Evolutionary conservation across 192 early-diverging fungal genomes (phyloP), one percentile per base, ranked within the genome.

Genomic region (Rhizophlyctis rosea): DNA sequence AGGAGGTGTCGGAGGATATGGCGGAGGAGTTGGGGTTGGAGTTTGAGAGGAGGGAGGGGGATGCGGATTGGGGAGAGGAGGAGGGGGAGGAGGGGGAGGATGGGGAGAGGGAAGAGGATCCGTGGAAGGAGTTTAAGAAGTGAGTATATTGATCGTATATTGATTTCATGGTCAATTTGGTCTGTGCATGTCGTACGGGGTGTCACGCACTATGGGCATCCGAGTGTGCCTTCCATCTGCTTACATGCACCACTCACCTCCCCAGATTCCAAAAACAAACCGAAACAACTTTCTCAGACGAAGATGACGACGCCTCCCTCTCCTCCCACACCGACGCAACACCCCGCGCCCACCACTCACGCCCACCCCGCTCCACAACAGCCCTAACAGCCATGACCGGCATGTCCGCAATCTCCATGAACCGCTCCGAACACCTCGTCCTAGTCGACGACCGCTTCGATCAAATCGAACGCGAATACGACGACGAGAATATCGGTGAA

Each of bases 361-460:
- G n/a, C n/a, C n/a, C n/a, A n/a, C 57, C 23, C 29, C 28, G 54
- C 14, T 30, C 31, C 58, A 29, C 47, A 53, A 44, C 7, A 33
- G 54, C 27, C 5, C 59, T 58, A 9, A 75, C 72, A 13, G 73
- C 70, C 4, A 50, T 67, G 23, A 76, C 81, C 1, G 76, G 78
- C 21, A 93, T 97, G 91, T 88, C 93, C 0, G 94, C 94, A 18
- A 93, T 93, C 4, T 86, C 88, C 44, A 90, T 97, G 91, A 90
- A 86, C 76, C 87, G 96, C 71, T 97, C 94, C 69, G 86, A 87
- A 44, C 87, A 94, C 61, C 76, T 99, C 24, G 89, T 88, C 4
- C 77, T 93, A 21, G 73, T 98, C 49, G 96, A 98, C 81, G 93
- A 96, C 62, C 88, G 87, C 62, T 98, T 95, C 76, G 96, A 98